Percentiles rank a stretch among this genome's conserved stretches.
phyloP scores from a whole-genome alignment of 1,284 basidiomycete species.

The Ganoderma boninense region DNA sequence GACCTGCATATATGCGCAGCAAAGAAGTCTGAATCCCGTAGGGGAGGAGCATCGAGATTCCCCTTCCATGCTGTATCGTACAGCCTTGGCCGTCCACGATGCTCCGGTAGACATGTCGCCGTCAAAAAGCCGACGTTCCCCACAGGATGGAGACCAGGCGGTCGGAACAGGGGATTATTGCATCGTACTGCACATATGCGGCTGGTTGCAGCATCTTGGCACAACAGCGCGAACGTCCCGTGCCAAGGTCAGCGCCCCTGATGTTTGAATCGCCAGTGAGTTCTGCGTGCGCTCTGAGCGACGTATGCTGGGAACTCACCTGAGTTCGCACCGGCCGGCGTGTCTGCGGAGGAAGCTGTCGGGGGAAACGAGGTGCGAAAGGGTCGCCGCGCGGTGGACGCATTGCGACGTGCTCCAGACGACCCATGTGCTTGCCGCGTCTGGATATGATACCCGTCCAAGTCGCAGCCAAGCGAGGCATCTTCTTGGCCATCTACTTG shows the following conservation, averaged over 20 bases:
- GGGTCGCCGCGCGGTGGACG: background rate
- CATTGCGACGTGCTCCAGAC: background rate
- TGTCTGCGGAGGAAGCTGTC: background rate
- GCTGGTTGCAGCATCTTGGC: too few relatives aligned
- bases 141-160: background rate
- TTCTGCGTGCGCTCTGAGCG: background rate
- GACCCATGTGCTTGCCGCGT: too few relatives aligned
- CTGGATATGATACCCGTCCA: too few relatives aligned
- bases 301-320: background rate
- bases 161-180: background rate
- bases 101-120: background rate
- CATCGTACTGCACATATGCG: background rate
- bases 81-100: background rate
- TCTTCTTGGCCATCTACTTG: background rate
- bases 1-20: background rate
- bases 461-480: too few relatives aligned
- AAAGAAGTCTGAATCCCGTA: background rate
- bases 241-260: background rate
- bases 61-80: background rate
- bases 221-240: background rate
- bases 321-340: background rate
- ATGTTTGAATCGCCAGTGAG: background rate
- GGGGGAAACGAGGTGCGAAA: background rate
- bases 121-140: background rate
- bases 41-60: background rate